These are phyloP conservation scores for Boletus edulis DNA, from an alignment of 768 basidiomycete genomes.

Conservation along the genomic window DNA sequence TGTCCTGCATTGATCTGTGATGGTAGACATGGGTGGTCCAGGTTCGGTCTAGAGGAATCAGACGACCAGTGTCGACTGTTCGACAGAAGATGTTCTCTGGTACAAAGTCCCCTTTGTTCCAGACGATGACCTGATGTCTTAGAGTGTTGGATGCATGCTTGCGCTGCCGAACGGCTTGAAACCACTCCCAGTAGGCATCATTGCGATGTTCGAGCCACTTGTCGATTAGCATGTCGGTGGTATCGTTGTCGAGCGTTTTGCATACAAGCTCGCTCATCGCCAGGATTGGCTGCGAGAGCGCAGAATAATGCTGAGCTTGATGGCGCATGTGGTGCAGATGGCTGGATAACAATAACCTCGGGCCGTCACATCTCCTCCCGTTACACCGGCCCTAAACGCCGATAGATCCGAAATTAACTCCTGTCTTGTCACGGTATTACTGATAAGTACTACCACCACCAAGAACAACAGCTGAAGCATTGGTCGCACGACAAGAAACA, in stretches of 20 bases:
- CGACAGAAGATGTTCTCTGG: slow-evolving; percentile 80
- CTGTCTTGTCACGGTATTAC: background rate
- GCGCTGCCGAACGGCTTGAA: slow-evolving; percentile 63
- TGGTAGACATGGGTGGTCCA: slow-evolving; percentile 83
- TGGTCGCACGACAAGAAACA: background rate
- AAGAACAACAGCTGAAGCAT: background rate
- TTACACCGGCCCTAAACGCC: slow-evolving; percentile 27
- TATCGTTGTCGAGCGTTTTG: slow-evolving; percentile 73
- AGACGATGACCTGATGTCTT: slow-evolving; percentile 48
- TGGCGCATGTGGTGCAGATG: slow-evolving; percentile 20
- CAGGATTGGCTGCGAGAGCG: slow-evolving; percentile 62
- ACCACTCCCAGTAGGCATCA: slow-evolving; percentile 78
- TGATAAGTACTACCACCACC: background rate
- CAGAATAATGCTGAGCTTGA: slow-evolving; percentile 48
- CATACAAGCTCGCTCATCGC: slow-evolving; percentile 78
- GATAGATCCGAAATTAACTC: slow-evolving; percentile 8
- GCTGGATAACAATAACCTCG: slow-evolving; percentile 8
- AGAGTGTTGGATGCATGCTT: slow-evolving; percentile 53
- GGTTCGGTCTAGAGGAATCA: slow-evolving; percentile 78
- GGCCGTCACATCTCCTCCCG: background rate
- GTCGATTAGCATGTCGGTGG: slow-evolving; percentile 77
- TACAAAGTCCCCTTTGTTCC: slow-evolving; percentile 69
- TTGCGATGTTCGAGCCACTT: slow-evolving; percentile 80
- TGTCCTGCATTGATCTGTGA: slow-evolving; percentile 71
- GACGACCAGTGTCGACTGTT: slow-evolving; percentile 72